Evolutionary conservation across 2,329 filamentous ascomycete species (phyloP), one percentile per base, ranked within the genome.

Genomic region (Aspergillus latus): DNA sequence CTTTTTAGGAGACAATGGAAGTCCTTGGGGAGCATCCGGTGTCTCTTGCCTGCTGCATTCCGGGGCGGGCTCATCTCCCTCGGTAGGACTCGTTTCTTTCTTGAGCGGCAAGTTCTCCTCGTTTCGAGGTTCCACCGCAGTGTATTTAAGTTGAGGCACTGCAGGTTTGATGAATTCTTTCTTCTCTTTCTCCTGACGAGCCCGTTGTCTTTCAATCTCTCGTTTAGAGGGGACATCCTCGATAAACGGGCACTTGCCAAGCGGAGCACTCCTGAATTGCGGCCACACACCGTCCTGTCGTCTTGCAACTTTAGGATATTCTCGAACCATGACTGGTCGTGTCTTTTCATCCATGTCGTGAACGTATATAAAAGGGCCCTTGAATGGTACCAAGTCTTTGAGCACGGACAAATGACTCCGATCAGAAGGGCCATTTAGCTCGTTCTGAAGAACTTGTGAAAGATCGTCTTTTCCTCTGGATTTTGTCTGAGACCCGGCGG

Each of bases 331-430:
- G 59, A 96, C 89, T 1, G 94, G 94, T 66, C 90, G 90, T 57
- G 90, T 92, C 75, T 90, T 90, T 74, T 97, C 93, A 64, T 97
- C 90, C 79, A 96, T 92, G 70, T 97, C 94, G 72, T 96, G 93
- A 48, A 99, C 83, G 68, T 97, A 97, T 52, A 99, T 84, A 71
- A 92, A 96, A n/a, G 88, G 90, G 0, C 93, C 94, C 68, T 92
- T 92, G 76, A 97, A 95, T 61, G 87, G 83, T 52, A 87, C 81
- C 71, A 96, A 78, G 59, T 97, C 94, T 63, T 88, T 86, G 51
- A 86, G 82, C 16, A 69, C 69, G 5, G 90, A 88, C 6, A 88
- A 87, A n/a, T 88, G 87, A 68, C 96, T 92, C 58, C 91, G 87
- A 71, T 97, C 92, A 21, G 89, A 90, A 2, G 90, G 90, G 3